A percentile compares a stretch with the other conserved stretches of the same genome.
Conservation (phyloP, 1,284 basidiomycete genomes). For the Porodaedalea pini region DNA sequence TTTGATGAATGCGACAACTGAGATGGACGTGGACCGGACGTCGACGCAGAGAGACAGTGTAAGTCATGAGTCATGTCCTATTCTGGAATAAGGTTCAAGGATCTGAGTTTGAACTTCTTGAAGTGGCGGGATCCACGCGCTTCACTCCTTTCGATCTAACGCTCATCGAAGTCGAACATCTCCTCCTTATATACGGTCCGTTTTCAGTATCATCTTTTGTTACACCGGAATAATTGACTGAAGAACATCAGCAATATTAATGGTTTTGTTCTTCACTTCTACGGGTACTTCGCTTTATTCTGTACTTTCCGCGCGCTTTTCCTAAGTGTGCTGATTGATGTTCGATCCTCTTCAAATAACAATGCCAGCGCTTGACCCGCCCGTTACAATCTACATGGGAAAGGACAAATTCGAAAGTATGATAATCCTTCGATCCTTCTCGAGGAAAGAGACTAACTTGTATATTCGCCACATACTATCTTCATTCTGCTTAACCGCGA, state of each 20-base stretch:
- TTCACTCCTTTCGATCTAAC: neutral
- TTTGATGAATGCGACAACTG: no score
- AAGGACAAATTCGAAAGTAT: constrained; percentile 94
- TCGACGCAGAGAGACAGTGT: no score
- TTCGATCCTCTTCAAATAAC: neutral
- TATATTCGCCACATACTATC: constrained; percentile 8
- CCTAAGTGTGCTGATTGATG: constrained; percentile 2
- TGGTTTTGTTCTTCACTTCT: constrained; percentile 74
- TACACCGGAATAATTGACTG: no score
- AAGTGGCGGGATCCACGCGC: no score
- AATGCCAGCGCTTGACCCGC: constrained; percentile 33
- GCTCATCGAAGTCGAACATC: neutral
- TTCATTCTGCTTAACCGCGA: neutral
- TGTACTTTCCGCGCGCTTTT: no score
- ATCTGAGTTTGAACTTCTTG: no score
- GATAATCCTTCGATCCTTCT: constrained; percentile 29
- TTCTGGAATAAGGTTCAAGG: no score
- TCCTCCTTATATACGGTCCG: neutral
- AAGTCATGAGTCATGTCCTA: no score
- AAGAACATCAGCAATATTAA: constrained; percentile 29
- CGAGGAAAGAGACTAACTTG: neutral
- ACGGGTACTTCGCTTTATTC: constrained; percentile 38
- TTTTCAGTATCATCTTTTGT: neutral
- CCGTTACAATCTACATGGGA: constrained; percentile 88
- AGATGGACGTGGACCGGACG: no score